Evolutionary conservation across 2,329 filamentous ascomycete species (phyloP).

Genomic region (Beauveria rudraprayagi): DNA sequence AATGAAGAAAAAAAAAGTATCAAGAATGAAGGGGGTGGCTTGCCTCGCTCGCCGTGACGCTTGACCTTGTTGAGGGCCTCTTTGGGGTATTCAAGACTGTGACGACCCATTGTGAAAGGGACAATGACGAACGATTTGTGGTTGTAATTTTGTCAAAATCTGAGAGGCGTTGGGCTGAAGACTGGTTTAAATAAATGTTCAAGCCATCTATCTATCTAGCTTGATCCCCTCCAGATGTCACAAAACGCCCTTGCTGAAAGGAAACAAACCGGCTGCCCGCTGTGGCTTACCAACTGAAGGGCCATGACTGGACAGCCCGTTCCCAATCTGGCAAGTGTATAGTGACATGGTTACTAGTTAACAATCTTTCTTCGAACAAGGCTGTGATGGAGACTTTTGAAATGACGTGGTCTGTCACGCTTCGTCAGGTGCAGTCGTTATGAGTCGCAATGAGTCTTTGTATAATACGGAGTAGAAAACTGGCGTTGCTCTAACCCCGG

Average conservation of each 20-base stretch:
- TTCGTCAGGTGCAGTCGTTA: conserved; percentile 6
- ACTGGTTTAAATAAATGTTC: not conserved
- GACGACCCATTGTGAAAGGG: conserved; percentile 24
- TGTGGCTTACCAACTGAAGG: not conserved
- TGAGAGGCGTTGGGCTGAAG: not conserved
- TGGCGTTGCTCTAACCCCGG: not conserved
- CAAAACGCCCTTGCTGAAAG: not conserved
- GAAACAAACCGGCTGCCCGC: too few relatives aligned
- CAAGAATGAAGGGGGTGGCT: not conserved
- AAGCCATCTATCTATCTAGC: not conserved
- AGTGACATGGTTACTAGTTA: too few relatives aligned
- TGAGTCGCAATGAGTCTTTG: conserved; percentile 6
- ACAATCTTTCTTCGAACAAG: too few relatives aligned
- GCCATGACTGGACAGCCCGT: not conserved
- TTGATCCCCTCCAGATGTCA: not conserved
- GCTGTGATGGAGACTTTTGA: too few relatives aligned
- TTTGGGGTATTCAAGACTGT: conserved; percentile 53
- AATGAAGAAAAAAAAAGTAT: too few relatives aligned
- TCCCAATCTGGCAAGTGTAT: not conserved
- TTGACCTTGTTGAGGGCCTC: conserved; percentile 57
- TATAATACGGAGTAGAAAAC: too few relatives aligned
- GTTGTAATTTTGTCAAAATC: not conserved
- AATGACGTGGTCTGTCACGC: not conserved
- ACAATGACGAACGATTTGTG: too few relatives aligned
- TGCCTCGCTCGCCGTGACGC: conserved; percentile 57